phyloP scores from a whole-genome alignment of 169 alveolate genomes.

The Perkinsus chesapeaki region DNA sequence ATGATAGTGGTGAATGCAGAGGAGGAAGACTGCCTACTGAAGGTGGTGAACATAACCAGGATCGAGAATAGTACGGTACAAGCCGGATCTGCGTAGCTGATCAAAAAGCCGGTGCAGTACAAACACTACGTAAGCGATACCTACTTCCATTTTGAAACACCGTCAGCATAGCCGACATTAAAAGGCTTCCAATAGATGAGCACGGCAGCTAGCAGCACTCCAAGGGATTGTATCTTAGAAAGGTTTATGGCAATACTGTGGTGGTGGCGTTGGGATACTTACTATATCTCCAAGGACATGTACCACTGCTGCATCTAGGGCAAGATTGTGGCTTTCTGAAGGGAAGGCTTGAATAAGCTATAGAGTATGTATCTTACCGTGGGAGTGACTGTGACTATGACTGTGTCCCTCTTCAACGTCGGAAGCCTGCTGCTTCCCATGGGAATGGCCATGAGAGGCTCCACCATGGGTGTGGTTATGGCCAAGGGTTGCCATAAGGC shows the following conservation, averaged over 20 bases:
- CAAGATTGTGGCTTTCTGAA: slow-evolving; percentile 21
- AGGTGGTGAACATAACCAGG: slow-evolving; percentile 68
- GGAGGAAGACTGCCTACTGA: slow-evolving; percentile 34
- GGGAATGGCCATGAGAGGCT: background rate
- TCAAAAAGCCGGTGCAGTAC: background rate
- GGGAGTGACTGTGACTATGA: background rate
- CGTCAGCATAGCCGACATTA: background rate
- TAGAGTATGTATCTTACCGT: background rate
- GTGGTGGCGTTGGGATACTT: background rate
- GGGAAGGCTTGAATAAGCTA: background rate
- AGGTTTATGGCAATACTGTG: background rate
- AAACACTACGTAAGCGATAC: background rate
- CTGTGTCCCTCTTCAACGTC: background rate
- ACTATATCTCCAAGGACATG: slow-evolving; percentile 74
- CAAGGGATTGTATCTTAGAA: slow-evolving; percentile 54
- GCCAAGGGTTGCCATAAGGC: background rate
- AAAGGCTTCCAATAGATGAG: slow-evolving; percentile 47
- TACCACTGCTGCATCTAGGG: slow-evolving; percentile 66
- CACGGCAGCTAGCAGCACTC: slow-evolving; percentile 74
- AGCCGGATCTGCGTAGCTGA: slow-evolving; percentile 70
- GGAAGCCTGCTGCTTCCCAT: background rate
- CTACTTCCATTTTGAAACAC: slow-evolving; percentile 19
- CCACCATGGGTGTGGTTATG: slow-evolving; percentile 29
- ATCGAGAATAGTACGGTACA: slow-evolving; percentile 78
- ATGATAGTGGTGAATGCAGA: background rate